Conservation (phyloP, 1,284 basidiomycete genomes). For the Ceratobasidium sp. region DNA sequence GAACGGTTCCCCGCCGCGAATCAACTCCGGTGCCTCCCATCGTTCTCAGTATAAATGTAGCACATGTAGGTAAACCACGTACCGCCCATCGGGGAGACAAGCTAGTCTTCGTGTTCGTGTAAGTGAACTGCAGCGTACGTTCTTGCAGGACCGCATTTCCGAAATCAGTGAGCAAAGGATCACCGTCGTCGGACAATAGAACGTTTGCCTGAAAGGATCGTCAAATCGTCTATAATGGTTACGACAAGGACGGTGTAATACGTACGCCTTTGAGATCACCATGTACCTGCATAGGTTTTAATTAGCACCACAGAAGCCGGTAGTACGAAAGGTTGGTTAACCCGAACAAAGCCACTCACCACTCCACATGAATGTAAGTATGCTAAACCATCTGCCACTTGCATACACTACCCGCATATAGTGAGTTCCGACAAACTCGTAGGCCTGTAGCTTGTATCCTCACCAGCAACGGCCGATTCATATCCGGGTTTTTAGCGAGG, state of each 20-base stretch:
- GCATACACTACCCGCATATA: conserved; percentile 3
- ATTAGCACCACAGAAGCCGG: no score
- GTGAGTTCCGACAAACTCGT: no score
- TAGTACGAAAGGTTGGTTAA: background rate
- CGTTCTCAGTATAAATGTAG: no score
- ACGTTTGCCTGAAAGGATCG: background rate
- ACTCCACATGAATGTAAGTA: conserved; percentile 6
- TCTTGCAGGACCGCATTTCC: background rate
- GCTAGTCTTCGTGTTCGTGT: background rate
- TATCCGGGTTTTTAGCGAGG: background rate
- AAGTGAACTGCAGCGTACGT: background rate
- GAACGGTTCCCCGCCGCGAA: no score
- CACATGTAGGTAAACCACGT: no score
- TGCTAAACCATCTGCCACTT: conserved; percentile 10
- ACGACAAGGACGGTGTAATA: background rate
- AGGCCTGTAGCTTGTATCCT: no score
- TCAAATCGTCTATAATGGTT: no score
- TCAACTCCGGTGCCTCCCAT: no score
- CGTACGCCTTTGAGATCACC: conserved; percentile 1
- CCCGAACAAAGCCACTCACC: background rate
- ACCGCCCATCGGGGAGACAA: conserved; percentile 8
- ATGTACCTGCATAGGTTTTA: conserved; percentile 8
- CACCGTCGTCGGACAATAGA: background rate
- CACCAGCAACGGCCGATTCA: background rate
- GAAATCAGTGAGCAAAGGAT: conserved; percentile 1